phyloP scores from a whole-genome alignment of 805 yeast species.

The Nakazawaea populi region DNA sequence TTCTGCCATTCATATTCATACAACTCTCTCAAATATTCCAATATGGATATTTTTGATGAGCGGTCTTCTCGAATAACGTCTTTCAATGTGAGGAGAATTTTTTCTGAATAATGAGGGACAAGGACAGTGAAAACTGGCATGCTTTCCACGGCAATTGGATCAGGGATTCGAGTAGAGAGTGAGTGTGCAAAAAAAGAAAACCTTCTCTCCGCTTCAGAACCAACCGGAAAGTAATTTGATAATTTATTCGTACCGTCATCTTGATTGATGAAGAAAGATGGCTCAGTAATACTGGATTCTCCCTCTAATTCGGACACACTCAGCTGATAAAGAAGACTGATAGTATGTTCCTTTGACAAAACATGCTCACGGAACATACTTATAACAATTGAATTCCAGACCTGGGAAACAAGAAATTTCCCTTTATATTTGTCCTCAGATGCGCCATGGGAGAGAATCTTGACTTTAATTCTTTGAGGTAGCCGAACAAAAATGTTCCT shows the following conservation, averaged over 20 bases:
- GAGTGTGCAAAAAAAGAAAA: constrained; percentile 51
- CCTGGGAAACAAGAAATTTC: constrained; percentile 35
- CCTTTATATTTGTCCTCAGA: constrained; percentile 38
- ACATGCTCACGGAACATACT: constrained; percentile 52
- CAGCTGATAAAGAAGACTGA: constrained; percentile 27
- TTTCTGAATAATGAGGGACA: constrained; percentile 48
- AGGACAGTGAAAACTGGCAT: constrained; percentile 47
- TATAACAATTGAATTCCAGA: constrained; percentile 50
- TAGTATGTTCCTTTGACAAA: constrained; percentile 43
- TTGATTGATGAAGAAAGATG: constrained; percentile 41
- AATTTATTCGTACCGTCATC: constrained; percentile 36
- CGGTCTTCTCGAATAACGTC: constrained; percentile 42
- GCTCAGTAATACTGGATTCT: constrained; percentile 27
- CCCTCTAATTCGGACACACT: constrained; percentile 46
- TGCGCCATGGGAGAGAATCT: constrained; percentile 37
- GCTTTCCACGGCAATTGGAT: constrained; percentile 39
- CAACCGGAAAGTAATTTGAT: constrained; percentile 35
- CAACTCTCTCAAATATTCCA: constrained; percentile 72
- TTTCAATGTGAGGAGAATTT: constrained; percentile 34
- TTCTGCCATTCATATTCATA: constrained; percentile 76
- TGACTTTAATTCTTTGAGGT: constrained; percentile 45
- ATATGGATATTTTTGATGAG: constrained; percentile 46
- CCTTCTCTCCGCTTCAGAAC: constrained; percentile 46
- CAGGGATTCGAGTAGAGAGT: constrained; percentile 40
- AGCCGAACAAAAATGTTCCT: constrained; percentile 45